A percentile compares a stretch with the other conserved stretches of the same genome.
phyloP scores from a whole-genome alignment of 495 filamentous ascomycete genomes.

The Hypoxylon fuscum region DNA sequence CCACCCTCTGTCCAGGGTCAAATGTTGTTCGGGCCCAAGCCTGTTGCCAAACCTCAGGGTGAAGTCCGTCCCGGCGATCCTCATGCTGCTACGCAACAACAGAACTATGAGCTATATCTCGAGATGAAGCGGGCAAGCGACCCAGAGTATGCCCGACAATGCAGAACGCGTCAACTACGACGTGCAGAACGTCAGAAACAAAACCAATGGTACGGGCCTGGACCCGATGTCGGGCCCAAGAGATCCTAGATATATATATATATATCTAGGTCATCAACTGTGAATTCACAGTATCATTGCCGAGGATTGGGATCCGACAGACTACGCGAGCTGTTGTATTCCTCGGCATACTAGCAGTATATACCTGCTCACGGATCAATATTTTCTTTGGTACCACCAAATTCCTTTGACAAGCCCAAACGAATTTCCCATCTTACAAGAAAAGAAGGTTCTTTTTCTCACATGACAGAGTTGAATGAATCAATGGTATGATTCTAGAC shows the following conservation, averaged over 20 bases:
- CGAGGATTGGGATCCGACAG: too few species aligned
- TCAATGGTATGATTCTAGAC: too few species aligned
- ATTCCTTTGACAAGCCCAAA: not conserved
- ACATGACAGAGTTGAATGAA: too few species aligned
- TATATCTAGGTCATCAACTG: not conserved
- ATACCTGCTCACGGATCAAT: not conserved
- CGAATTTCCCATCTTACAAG: not conserved
- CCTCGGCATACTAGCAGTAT: too few species aligned
- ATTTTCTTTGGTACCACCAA: not conserved
- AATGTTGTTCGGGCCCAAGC: constrained; percentile 38
- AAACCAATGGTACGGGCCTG: too few species aligned
- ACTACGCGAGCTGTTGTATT: too few species aligned
- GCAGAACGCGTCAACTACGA: constrained; percentile 54
- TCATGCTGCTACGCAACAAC: constrained; percentile 39
- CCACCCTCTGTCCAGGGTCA: constrained; percentile 28
- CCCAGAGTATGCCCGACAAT: constrained; percentile 48
- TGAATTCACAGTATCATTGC: too few species aligned
- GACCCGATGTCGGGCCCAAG: not conserved
- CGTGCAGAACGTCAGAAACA: constrained; percentile 45
- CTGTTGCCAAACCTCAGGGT: constrained; percentile 37
- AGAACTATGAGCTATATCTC: constrained; percentile 53
- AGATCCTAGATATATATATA: not conserved
- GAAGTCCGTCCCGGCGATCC: constrained; percentile 27
- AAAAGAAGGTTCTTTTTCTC: too few species aligned
- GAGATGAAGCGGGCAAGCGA: constrained; percentile 53